phyloP scores from a whole-genome alignment of 768 basidiomycete genomes.

The button mushroom (Agaricus bisporus) region DNA sequence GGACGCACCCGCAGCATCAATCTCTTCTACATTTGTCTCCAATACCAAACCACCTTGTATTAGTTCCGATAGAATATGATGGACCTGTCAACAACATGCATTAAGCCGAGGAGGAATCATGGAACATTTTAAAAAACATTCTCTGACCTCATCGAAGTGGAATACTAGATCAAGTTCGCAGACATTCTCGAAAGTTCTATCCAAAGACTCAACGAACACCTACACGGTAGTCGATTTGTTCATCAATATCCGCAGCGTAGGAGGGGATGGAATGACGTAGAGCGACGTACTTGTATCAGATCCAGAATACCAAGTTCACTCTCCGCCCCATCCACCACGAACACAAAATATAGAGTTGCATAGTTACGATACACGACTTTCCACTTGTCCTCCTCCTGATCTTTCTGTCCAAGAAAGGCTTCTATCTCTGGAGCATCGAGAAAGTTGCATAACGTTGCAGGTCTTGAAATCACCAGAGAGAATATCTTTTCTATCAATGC shows the following conservation, averaged over 20 bases:
- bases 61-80: conserved; percentile 92
- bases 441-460: conserved; percentile 88
- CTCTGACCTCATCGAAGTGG: conserved; percentile 88
- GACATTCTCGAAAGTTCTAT: conserved; percentile 95
- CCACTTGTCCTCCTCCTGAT: conserved; percentile 52
- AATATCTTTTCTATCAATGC: conserved; percentile 85
- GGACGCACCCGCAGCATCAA: conserved; percentile 58
- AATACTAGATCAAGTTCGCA: conserved; percentile 98
- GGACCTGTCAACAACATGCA: conserved; percentile 52
- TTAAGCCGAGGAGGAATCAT: not conserved
- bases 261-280: not conserved
- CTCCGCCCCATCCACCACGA: conserved; percentile 94
- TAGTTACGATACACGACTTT: conserved; percentile 93
- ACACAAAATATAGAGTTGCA: conserved; percentile 94
- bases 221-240: conserved; percentile 19
- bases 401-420: conserved; percentile 56
- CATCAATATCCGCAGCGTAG: not conserved
- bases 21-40: conserved; percentile 90
- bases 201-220: conserved; percentile 97
- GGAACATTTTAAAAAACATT: not conserved
- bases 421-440: conserved; percentile 89
- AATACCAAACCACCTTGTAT: conserved; percentile 95
- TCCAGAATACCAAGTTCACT: conserved; percentile 96
- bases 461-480: conserved; percentile 76
- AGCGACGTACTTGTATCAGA: conserved; percentile 79